phyloP scores from a whole-genome alignment of 768 basidiomycete genomes.

The Russula abietina region DNA sequence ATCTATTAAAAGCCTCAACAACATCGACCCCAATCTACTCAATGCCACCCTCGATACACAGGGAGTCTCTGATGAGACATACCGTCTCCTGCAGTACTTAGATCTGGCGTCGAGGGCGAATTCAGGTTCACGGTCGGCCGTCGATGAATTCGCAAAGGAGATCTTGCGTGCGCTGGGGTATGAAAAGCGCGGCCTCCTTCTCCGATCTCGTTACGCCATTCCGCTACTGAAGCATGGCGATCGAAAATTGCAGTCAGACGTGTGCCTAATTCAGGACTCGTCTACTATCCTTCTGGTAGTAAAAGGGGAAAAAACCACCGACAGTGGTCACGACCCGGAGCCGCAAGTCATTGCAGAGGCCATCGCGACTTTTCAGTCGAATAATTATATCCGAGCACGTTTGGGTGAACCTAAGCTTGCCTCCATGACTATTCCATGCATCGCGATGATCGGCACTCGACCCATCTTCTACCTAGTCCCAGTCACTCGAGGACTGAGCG shows the following conservation, averaged over 20 bases:
- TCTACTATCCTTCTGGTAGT: conserved; percentile 1
- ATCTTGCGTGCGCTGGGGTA: neutral
- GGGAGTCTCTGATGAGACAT: neutral
- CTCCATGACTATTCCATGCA: conserved; percentile 9
- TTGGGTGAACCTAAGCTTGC: neutral
- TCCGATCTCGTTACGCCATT: neutral
- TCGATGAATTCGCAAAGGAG: neutral
- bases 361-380: neutral
- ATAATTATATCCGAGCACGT: neutral
- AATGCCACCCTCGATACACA: neutral
- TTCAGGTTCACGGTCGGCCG: neutral
- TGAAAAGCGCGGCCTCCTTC: neutral
- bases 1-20: neutral
- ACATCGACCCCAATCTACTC: neutral
- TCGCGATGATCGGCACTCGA: conserved; percentile 1
- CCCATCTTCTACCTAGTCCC: conserved; percentile 8
- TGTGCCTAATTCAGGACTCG: neutral
- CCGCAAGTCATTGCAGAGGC: conserved; percentile 8
- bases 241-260: neutral
- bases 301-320: neutral
- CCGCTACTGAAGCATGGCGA: neutral
- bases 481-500: neutral
- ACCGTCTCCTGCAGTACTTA: neutral
- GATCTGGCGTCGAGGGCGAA: conserved; percentile 1
- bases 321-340: neutral